A percentile compares a stretch with the other conserved stretches of the same genome.
These are phyloP conservation scores for Emericellopsis cladophorae DNA, from an alignment of 2,329 filamentous ascomycete genomes.

Conservation along the genomic window DNA sequence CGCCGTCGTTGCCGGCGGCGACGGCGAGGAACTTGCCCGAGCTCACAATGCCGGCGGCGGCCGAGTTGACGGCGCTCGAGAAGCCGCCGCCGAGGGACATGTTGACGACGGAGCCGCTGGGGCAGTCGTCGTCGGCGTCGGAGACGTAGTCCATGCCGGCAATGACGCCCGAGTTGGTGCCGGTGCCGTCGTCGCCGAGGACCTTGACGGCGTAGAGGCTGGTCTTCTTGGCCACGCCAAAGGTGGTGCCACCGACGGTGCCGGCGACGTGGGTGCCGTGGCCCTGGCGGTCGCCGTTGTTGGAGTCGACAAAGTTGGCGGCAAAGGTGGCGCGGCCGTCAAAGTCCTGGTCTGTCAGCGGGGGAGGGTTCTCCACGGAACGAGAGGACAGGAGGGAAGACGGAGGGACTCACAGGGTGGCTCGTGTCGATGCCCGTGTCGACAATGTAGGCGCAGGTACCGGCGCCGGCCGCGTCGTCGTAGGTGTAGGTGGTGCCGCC, in stretches of 20 bases:
- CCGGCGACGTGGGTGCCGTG: constrained; percentile 35
- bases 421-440: constrained; percentile 26
- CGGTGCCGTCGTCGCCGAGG: constrained; percentile 21
- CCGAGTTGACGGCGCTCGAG: constrained; percentile 32
- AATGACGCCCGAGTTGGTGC: constrained; percentile 25
- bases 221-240: constrained; percentile 32
- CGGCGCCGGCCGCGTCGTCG: constrained; percentile 22
- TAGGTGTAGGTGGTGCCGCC: constrained; percentile 19
- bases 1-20: constrained; percentile 38
- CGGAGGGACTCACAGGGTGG: constrained; percentile 20
- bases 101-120: constrained; percentile 34
- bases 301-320: constrained; percentile 21
- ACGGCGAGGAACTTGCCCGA: constrained; percentile 37
- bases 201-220: constrained; percentile 31
- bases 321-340: constrained; percentile 26
- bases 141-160: constrained; percentile 29
- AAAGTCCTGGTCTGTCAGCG: constrained; percentile 16
- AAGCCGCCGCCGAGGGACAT: constrained; percentile 40
- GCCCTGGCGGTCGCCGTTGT: constrained; percentile 26
- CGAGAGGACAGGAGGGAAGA: neutral
- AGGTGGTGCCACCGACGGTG: constrained; percentile 26
- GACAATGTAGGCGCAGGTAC: constrained; percentile 29
- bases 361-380: too few species aligned
- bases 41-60: constrained; percentile 26
- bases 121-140: constrained; percentile 18